Evolutionary conservation across 345 rosid species (phyloP), one percentile per base, ranked within the genome.

Genomic region (Sonneratia alba): DNA sequence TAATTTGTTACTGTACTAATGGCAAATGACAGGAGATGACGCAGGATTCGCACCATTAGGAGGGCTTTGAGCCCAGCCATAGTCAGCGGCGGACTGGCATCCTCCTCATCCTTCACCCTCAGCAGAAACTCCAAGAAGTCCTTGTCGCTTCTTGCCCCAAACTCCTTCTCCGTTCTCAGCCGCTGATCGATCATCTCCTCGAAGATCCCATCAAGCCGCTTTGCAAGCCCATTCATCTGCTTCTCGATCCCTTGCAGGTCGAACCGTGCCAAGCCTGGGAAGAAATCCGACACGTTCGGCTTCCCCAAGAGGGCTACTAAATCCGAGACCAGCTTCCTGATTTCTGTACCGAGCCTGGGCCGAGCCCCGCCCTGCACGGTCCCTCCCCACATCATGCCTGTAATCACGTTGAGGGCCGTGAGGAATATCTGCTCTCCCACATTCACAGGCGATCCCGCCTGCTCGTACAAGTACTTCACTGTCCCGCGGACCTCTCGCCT

Each of bases 231-330:
- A 65, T 73, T 74, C 59, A 72, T 74, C 38, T 75, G 72, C 47
- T 59, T 82, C 77, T 70, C 75, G 73, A 87, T 70, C 7, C 95
- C 90, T 21, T 87, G 92, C 27, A 83, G 77, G 76, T 87, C 88
- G 22, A 89, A 89, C 63, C 84, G 71, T 0, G 84, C 81, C 53
- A 86, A 74, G 3, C 57, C 34, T 0, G 89, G 90, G 47, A 84
- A 81, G 49, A 89, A 56, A 48, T 87, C 90, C 2, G 90, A 87
- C 47, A 87, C 42, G 22, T 86, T 87, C 12, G 84, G 87, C 66
- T 61, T 71, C 65, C 86, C 91, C 38, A 78, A 16, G 63, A 85
- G 51, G 0, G 56, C 81, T 4, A 79, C 62, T 43, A 80, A 69
- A 49, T 74, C 85, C 0, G 63, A 65, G 18, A 75, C 76, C 36